These are phyloP conservation scores for Endoconidiophora polonica DNA, from an alignment of 2,329 filamentous ascomycete species.

Conservation along the genomic window DNA sequence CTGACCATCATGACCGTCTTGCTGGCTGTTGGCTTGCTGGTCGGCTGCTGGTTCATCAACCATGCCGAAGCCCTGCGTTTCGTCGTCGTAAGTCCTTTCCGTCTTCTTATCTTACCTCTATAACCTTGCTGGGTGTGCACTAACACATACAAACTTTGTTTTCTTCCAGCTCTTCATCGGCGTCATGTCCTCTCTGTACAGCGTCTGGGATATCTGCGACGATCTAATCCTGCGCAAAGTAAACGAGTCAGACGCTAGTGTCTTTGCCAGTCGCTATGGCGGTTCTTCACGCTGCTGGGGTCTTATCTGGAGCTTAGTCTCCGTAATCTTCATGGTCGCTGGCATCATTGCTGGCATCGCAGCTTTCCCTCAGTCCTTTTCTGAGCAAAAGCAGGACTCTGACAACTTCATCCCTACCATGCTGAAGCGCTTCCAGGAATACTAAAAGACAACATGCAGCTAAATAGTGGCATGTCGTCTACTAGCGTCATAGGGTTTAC, in stretches of 20 bases:
- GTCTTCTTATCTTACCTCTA: background rate
- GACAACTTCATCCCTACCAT: conserved; percentile 43
- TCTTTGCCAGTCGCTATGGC: conserved; percentile 62
- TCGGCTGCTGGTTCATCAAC: conserved; percentile 65
- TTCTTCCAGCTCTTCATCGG: conserved; percentile 50
- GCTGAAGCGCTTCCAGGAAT: background rate
- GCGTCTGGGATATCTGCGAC: conserved; percentile 74
- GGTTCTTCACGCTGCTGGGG: conserved; percentile 72
- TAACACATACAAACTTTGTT: background rate
- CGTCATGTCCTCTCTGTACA: conserved; percentile 67
- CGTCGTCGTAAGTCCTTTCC: conserved; percentile 36
- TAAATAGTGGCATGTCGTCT: too few relatives aligned
- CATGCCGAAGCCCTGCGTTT: conserved; percentile 60
- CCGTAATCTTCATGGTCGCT: conserved; percentile 51
- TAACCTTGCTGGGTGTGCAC: background rate
- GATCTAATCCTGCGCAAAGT: conserved; percentile 68
- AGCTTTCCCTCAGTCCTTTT: conserved; percentile 54
- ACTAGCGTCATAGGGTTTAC: background rate
- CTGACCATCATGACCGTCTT: conserved; percentile 56
- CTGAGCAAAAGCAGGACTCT: conserved; percentile 52
- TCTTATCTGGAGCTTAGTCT: conserved; percentile 60
- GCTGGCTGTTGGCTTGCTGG: conserved; percentile 50
- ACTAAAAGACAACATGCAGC: background rate
- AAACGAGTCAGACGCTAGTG: conserved; percentile 62
- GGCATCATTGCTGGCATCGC: conserved; percentile 64